phyloP scores from a whole-genome alignment of 176 grass and related monocot species.

The Triticum monococcum region DNA sequence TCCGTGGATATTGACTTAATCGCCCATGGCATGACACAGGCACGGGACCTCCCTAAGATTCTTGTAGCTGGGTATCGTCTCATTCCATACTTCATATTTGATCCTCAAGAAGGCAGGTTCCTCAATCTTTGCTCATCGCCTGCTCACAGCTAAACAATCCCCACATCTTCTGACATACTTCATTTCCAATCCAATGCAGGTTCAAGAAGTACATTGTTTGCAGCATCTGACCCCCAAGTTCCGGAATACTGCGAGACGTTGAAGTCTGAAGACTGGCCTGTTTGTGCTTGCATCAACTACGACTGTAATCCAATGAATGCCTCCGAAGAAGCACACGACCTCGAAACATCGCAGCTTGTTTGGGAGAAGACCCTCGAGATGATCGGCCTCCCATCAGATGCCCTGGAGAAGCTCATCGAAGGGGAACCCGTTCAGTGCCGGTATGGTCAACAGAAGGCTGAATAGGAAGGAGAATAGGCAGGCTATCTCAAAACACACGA shows the following conservation, averaged over 20 bases:
- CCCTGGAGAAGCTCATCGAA: slow-evolving; percentile 71
- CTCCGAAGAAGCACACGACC: slow-evolving; percentile 90
- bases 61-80: slow-evolving; percentile 70
- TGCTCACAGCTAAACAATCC: neutral
- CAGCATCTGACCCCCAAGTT: slow-evolving; percentile 81
- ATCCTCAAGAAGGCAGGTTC: slow-evolving; percentile 70
- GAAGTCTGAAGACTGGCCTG: slow-evolving; percentile 93
- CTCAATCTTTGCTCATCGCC: neutral
- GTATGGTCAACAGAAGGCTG: slow-evolving; percentile 38
- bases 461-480: slow-evolving; percentile 25
- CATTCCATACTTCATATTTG: slow-evolving; percentile 97
- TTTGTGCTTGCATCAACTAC: slow-evolving; percentile 79
- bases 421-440: slow-evolving; percentile 65
- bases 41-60: slow-evolving; percentile 82
- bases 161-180: neutral
- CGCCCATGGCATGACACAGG: slow-evolving; percentile 42
- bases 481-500: neutral
- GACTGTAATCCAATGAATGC: slow-evolving; percentile 90
- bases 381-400: slow-evolving; percentile 67
- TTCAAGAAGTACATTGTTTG: slow-evolving; percentile 84
- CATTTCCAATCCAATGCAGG: slow-evolving; percentile 43
- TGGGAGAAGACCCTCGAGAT: slow-evolving; percentile 93
- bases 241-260: slow-evolving; percentile 76
- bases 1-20: neutral
- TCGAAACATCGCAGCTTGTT: slow-evolving; percentile 57